phyloP scores from a whole-genome alignment of 805 yeast species.

The Spathaspora hagerdaliae region DNA sequence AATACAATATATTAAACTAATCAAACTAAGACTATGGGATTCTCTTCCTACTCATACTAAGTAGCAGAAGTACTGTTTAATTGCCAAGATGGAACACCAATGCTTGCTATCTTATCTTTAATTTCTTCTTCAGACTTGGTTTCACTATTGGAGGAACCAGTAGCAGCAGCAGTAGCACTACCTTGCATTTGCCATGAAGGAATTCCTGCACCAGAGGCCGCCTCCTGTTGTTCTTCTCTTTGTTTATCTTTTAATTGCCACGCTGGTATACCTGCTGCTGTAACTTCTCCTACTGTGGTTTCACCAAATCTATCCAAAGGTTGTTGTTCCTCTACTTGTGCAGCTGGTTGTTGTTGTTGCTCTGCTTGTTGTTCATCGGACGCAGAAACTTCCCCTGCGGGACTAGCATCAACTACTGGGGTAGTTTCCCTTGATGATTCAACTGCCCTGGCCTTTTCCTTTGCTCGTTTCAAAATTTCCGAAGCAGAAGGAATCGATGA shows the following conservation, averaged over 20 bases:
- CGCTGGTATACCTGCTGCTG: constrained; percentile 42
- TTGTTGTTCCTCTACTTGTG: neutral
- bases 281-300: constrained; percentile 18
- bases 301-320: neutral
- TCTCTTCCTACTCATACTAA: no score
- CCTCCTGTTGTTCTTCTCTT: constrained; percentile 20
- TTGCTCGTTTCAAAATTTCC: constrained; percentile 58
- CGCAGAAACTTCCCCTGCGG: neutral
- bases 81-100: constrained; percentile 45
- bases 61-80: constrained; percentile 15
- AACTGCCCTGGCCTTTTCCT: constrained; percentile 35
- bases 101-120: constrained; percentile 26
- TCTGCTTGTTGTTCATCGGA: neutral
- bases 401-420: constrained; percentile 6
- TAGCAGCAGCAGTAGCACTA: neutral
- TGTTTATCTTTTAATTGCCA: constrained; percentile 41
- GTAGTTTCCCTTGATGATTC: constrained; percentile 5
- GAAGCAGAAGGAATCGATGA: constrained; percentile 75
- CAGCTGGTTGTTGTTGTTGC: neutral
- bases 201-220: neutral
- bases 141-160: constrained; percentile 4
- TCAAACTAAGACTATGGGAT: no score
- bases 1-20: no score
- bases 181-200: constrained; percentile 14
- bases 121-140: constrained; percentile 20